Evolutionary conservation across 31 red algal species (phyloP), one percentile per base, ranked within the genome.

Genomic region (Odonthalia washingtoniensis): DNA sequence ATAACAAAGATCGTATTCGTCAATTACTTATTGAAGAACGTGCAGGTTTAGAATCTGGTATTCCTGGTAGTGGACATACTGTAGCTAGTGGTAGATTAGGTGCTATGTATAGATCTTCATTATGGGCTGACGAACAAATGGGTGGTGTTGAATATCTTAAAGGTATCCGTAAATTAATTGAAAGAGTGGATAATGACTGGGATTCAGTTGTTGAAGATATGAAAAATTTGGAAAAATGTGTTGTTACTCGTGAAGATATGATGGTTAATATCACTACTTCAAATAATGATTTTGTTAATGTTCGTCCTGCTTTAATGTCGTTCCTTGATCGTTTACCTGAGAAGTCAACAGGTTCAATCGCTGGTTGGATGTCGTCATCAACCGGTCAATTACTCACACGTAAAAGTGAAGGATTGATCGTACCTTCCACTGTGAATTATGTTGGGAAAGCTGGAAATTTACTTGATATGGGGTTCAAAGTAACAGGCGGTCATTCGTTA

Each of bases 381-480:
- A n/a, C n/a, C n/a, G n/a, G n/a, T n/a, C 39, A 53, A 18, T 26
- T 90, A 33, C 37, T 94, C 37, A 65, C 57, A 4, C 87, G 89
- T 37, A 44, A 41, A 31, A 97, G 93, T 60, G 97, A 99, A 82
- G 97, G 91, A 1, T 70, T 99, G 3, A 88, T 99, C 44, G 81
- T 99, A 4, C 97, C 97, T 26, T 87, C 94, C 31, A 39, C 72
- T 33, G 95, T 99, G 35, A 97, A 96, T 69, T 99, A 99, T 83
- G 97, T 99, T 39, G 97, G 97, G 30, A 97, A 97, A 68, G 95
- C 78, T 57, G 90, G 77, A 28, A 96, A 97, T 77, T 64, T 99
- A 39, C 80, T 69, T 57, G 92, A 99, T 66, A 53, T 93, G 32
- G 97, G 97, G 40, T 94, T 92, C 70, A 82, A 85, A 35, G 73